Evolutionary conservation across 2,329 filamentous ascomycete genomes (phyloP).

Genomic region (Nectriaceae sp.): DNA sequence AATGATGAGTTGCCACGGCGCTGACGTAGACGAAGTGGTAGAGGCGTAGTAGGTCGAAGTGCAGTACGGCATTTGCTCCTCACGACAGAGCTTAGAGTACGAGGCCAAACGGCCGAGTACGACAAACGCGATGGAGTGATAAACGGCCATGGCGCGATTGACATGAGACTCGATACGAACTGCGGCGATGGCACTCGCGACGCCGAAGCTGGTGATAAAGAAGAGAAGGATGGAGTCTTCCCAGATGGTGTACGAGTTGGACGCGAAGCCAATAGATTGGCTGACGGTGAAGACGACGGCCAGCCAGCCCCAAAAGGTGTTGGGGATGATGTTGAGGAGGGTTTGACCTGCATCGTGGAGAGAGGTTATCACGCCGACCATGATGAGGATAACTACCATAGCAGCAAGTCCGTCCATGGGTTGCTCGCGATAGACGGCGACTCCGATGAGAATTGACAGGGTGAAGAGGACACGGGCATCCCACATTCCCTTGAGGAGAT

Average conservation of each 20-base stretch:
- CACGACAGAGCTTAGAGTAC: conserved; percentile 88
- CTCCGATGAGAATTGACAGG: conserved; percentile 28
- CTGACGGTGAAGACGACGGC: conserved; percentile 78
- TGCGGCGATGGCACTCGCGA: conserved; percentile 73
- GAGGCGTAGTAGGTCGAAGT: conserved; percentile 95
- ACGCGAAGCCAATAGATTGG: conserved; percentile 91
- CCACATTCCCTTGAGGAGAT: conserved; percentile 39
- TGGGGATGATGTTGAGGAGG: conserved; percentile 61
- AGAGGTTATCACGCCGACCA: conserved; percentile 45
- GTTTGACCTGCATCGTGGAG: conserved; percentile 47
- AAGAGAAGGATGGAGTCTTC: conserved; percentile 94
- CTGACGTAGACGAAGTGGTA: conserved; percentile 86
- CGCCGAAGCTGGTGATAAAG: conserved; percentile 85
- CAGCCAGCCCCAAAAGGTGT: conserved; percentile 86
- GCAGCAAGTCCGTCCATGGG: conserved; percentile 40
- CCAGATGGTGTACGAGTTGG: conserved; percentile 99
- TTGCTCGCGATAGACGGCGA: conserved; percentile 35
- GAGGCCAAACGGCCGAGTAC: conserved; percentile 78
- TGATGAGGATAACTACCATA: conserved; percentile 36
- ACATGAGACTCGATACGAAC: conserved; percentile 67
- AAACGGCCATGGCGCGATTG: conserved; percentile 75
- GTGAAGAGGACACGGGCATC: conserved; percentile 36
- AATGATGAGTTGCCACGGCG: conserved; percentile 83
- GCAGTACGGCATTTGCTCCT: conserved; percentile 98
- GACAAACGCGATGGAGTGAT: conserved; percentile 84